Percentiles rank a stretch among this genome's conserved stretches.
phyloP scores from a whole-genome alignment of 2,329 filamentous ascomycete species.

The Arthrobotrys sinensis region DNA sequence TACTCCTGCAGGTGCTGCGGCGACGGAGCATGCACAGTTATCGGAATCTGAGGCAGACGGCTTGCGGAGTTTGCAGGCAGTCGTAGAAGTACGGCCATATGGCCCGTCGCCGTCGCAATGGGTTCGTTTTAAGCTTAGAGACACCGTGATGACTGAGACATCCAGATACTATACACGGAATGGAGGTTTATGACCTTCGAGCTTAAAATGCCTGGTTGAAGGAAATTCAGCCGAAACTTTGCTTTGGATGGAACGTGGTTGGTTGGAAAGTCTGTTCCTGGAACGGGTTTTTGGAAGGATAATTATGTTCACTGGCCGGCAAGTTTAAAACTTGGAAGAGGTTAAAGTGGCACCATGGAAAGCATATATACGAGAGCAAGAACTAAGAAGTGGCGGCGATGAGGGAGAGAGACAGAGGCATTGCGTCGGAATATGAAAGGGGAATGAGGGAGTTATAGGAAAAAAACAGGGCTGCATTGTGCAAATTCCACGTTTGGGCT shows the following conservation, averaged over 20 bases:
- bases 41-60: constrained; percentile 27
- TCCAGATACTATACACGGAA: constrained; percentile 31
- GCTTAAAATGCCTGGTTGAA: constrained; percentile 1
- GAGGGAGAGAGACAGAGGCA: constrained; percentile 24
- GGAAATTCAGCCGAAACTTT: constrained; percentile 46
- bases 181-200: constrained; percentile 3
- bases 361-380: constrained; percentile 8
- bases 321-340: constrained; percentile 17
- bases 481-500: constrained; percentile 40
- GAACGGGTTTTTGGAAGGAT: constrained; percentile 28
- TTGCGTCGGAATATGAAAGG: constrained; percentile 38
- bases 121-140: constrained; percentile 61
- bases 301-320: constrained; percentile 10
- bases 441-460: constrained; percentile 51
- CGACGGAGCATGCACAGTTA: constrained; percentile 37
- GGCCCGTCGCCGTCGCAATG: constrained; percentile 61
- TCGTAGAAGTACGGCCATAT: constrained; percentile 55
- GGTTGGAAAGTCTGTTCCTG: constrained; percentile 36
- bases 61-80: constrained; percentile 55
- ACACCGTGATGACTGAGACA: constrained; percentile 60
- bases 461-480: constrained; percentile 53
- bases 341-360: constrained; percentile 21
- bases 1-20: constrained; percentile 30
- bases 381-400: not conserved
- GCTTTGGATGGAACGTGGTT: constrained; percentile 30